These are phyloP conservation scores for Trichosporon sp. DNA, from an alignment of 1,284 basidiomycete species.

Conservation along the genomic window DNA sequence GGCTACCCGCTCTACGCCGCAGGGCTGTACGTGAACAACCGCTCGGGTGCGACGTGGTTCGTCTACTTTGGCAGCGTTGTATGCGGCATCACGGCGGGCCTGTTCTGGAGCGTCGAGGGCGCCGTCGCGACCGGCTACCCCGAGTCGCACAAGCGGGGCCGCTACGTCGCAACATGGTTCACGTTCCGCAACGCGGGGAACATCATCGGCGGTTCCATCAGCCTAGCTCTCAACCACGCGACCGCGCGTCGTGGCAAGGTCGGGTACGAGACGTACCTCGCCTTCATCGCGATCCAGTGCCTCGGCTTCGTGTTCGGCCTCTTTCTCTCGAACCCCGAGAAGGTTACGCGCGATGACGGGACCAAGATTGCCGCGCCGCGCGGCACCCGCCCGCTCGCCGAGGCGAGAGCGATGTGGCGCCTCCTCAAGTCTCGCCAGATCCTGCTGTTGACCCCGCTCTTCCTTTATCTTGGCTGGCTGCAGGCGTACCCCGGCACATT, in stretches of 20 bases:
- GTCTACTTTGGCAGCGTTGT: slow-evolving; percentile 30
- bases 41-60: slow-evolving; percentile 29
- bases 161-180: slow-evolving; percentile 36
- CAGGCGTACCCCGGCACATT: slow-evolving; percentile 31
- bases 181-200: slow-evolving; percentile 30
- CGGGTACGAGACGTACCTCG: slow-evolving; percentile 29
- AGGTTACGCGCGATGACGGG: slow-evolving; percentile 32
- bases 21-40: slow-evolving; percentile 36
- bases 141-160: slow-evolving; percentile 13
- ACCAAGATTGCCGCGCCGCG: slow-evolving; percentile 23
- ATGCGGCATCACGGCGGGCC: slow-evolving; percentile 38
- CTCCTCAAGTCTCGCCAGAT: slow-evolving; percentile 12
- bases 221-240: slow-evolving; percentile 22
- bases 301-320: slow-evolving; percentile 22
- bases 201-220: slow-evolving; percentile 34
- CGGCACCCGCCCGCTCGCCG: slow-evolving; percentile 17
- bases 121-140: slow-evolving; percentile 11
- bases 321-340: slow-evolving; percentile 27
- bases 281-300: slow-evolving; percentile 35
- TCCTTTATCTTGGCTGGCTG: slow-evolving; percentile 23
- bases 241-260: slow-evolving; percentile 22
- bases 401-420: slow-evolving; percentile 21
- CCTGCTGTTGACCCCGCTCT: slow-evolving; percentile 26
- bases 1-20: slow-evolving; percentile 39
- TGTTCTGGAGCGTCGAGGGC: slow-evolving; percentile 33